Percentiles rank a stretch among this genome's conserved stretches.
These are phyloP conservation scores for Pugionium dolabratum DNA, from an alignment of 345 rosid species.

Conservation along the genomic window DNA sequence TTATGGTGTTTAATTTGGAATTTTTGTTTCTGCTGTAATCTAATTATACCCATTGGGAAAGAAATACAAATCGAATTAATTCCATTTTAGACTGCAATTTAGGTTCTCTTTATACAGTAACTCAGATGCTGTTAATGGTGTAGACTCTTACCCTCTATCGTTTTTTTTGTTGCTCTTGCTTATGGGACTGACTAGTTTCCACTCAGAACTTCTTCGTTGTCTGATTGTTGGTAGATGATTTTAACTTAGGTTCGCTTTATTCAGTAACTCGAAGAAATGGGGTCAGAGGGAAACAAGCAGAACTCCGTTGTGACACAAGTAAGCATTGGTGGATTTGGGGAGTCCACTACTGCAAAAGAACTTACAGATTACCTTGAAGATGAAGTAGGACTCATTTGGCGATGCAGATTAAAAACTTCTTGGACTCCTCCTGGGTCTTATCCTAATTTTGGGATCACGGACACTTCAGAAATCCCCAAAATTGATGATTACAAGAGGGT, in stretches of 20 bases:
- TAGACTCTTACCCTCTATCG: not conserved
- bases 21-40: not conserved
- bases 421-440: conserved; percentile 84
- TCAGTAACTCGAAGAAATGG: conserved; percentile 35
- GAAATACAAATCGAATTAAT: not conserved
- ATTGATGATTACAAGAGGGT: conserved; percentile 56
- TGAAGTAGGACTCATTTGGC: conserved; percentile 63
- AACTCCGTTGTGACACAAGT: conserved; percentile 66
- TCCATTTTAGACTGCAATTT: not conserved
- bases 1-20: not conserved
- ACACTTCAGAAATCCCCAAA: conserved; percentile 36
- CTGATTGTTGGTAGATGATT: conserved; percentile 24
- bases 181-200: not conserved
- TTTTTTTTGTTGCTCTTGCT: not conserved
- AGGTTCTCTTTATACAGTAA: not conserved
- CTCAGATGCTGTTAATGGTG: not conserved
- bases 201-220: not conserved
- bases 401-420: conserved; percentile 82
- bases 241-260: not conserved
- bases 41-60: not conserved
- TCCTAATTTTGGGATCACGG: conserved; percentile 55
- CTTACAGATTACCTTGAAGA: conserved; percentile 59
- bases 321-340: conserved; percentile 76
- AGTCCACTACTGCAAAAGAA: conserved; percentile 54
- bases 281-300: conserved; percentile 40